Evolutionary conservation across 148 eudicot species (phyloP), one percentile per base, ranked within the genome.

Genomic region (Fallopia convolvulus): DNA sequence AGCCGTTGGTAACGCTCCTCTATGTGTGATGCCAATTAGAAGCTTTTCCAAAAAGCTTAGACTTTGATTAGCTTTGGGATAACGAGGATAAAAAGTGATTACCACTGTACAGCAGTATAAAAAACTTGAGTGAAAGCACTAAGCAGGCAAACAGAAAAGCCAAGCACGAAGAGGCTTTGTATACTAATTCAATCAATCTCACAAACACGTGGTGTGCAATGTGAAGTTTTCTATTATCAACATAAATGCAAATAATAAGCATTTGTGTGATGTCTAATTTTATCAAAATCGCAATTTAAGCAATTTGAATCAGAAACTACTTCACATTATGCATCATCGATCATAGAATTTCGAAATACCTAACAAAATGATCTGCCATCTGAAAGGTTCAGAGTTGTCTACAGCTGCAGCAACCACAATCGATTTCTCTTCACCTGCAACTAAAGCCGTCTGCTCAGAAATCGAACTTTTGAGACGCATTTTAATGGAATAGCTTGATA

Each of bases 131-230:
- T 26, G 21, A 60, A 20, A 52, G 58, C n/a, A 58, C 66, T 20
- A 58, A 8, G 8, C 7, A 55, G 23, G 60, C 60, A 55, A 53
- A 17, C 60, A 53, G 21, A 53, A n/a, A 61, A 12, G 36, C 36
- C 7, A 61, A 61, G 12, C 20, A n/a, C 3, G 60, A 53, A 53
- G 18, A 18, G 21, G 21, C 60, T 23, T 17, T 53, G n/a, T 53
- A 53, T 53, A 53, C n/a, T 53, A 18, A 61, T 12, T 61, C 68
- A 13, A 23, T 32, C 42, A 65, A 32, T 65, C 2, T 65, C 41
- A 65, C 71, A 65, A 65, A 65, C 71, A 65, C 41, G 33, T 65
- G 71, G 71, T 12, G 71, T 32, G 71, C 71, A 65, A 30, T 65
- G 41, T 65, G 6, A 32, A 65, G 33, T 65, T 14, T 33, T 40